Conservation (phyloP, 2,329 filamentous ascomycete genomes). For the Xylariaceae sp. region DNA sequence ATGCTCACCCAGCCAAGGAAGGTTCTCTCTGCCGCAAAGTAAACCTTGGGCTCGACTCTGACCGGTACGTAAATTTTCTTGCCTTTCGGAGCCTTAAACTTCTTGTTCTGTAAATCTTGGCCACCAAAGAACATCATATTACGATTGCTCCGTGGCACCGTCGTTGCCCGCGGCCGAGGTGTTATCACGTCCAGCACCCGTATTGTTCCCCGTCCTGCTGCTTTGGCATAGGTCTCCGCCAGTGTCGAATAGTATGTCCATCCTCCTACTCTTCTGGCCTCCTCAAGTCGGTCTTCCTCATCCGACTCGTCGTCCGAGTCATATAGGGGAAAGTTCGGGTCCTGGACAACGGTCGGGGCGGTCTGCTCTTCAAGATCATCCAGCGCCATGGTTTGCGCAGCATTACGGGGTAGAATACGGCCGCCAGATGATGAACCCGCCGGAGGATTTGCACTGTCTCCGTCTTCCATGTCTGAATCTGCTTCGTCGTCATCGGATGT, state of each 20-base stretch:
- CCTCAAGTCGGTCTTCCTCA: conserved; percentile 69
- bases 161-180: conserved; percentile 52
- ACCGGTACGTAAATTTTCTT: conserved; percentile 96
- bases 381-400: conserved; percentile 18
- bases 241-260: conserved; percentile 68
- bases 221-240: conserved; percentile 41
- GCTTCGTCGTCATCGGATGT: conserved; percentile 70
- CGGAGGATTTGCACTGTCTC: conserved; percentile 20
- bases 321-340: conserved; percentile 80
- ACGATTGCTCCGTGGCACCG: conserved; percentile 55
- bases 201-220: conserved; percentile 40
- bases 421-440: conserved; percentile 10
- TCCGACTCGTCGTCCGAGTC: conserved; percentile 85
- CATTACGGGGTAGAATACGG: conserved; percentile 18
- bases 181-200: conserved; percentile 46
- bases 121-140: conserved; percentile 50
- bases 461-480: conserved; percentile 63
- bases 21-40: conserved; percentile 92
- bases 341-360: conserved; percentile 52
- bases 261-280: conserved; percentile 71
- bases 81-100: conserved; percentile 70
- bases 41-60: conserved; percentile 95
- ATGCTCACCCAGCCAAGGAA: conserved; percentile 83
- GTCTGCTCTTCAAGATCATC: conserved; percentile 81
- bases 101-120: conserved; percentile 53